phyloP scores from a whole-genome alignment of 169 alveolate species.

The Babesia bovis region DNA sequence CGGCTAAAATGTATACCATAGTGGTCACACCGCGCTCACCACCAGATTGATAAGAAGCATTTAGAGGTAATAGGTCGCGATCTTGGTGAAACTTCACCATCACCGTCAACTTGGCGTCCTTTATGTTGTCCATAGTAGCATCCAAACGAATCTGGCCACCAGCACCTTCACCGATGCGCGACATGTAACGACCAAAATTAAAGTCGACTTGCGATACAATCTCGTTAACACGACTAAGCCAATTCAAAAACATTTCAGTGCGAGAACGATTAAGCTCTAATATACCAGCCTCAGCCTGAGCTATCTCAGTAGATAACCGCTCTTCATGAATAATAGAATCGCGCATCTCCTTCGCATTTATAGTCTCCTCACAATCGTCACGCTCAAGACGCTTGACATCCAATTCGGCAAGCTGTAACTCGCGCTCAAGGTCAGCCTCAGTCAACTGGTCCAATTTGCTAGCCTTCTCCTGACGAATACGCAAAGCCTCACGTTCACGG shows the following conservation, averaged over 20 bases:
- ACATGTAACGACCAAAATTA: constrained; percentile 68
- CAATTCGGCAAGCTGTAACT: constrained; percentile 63
- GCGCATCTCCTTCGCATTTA: constrained; percentile 59
- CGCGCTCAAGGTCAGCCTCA: constrained; percentile 61
- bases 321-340: constrained; percentile 45
- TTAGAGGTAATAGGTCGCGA: constrained; percentile 66
- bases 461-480: constrained; percentile 38
- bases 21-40: constrained; percentile 80
- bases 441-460: constrained; percentile 37
- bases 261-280: neutral
- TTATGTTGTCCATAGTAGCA: constrained; percentile 61
- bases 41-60: constrained; percentile 77
- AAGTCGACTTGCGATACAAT: constrained; percentile 60
- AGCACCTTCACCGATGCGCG: constrained; percentile 65
- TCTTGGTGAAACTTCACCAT: constrained; percentile 68
- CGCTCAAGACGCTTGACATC: constrained; percentile 61
- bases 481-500: constrained; percentile 26
- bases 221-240: constrained; percentile 60
- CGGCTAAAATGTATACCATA: constrained; percentile 73
- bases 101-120: constrained; percentile 64
- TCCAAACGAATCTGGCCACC: constrained; percentile 71
- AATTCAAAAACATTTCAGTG: constrained; percentile 19
- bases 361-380: constrained; percentile 62
- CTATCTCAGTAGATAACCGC: constrained; percentile 45
- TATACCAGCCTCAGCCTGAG: constrained; percentile 34